These are phyloP conservation scores for Pythium pyrilobum DNA, from an alignment of 352 stramenopile species.

Conservation along the genomic window DNA sequence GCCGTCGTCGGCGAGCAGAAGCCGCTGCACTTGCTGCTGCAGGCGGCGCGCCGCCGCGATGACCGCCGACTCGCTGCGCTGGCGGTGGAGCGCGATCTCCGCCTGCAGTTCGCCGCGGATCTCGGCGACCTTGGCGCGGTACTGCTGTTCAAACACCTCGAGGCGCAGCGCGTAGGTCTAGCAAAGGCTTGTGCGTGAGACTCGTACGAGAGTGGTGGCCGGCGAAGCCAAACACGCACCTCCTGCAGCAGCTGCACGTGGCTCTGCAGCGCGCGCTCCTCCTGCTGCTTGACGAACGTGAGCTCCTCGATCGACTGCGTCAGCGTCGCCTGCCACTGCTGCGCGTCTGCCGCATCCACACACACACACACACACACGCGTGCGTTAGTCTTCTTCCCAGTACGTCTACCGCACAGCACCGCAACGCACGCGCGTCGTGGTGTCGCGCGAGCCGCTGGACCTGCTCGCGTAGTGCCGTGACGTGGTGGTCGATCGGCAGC, in stretches of 20 bases:
- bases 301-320: slow-evolving; percentile 55
- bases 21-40: slow-evolving; percentile 35
- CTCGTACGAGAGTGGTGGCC: too few species aligned
- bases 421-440: slow-evolving; percentile 34
- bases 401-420: too few species aligned
- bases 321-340: slow-evolving; percentile 39
- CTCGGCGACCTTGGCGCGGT: slow-evolving; percentile 45
- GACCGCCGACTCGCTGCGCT: slow-evolving; percentile 32
- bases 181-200: background rate
- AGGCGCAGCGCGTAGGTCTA: slow-evolving; percentile 52
- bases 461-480: slow-evolving; percentile 41
- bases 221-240: slow-evolving; percentile 20
- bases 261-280: slow-evolving; percentile 39
- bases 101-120: slow-evolving; percentile 44
- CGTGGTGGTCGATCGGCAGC: slow-evolving; percentile 42
- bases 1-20: slow-evolving; percentile 16
- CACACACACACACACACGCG: background rate
- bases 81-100: slow-evolving; percentile 38
- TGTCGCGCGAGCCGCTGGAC: slow-evolving; percentile 37
- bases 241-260: slow-evolving; percentile 43
- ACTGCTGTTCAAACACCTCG: slow-evolving; percentile 60
- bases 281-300: slow-evolving; percentile 41
- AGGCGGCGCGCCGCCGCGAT: slow-evolving; percentile 38
- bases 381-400: background rate
- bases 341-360: slow-evolving; percentile 18